Evolutionary conservation across 331 rosid genomes (phyloP).

Genomic region (Pyrus hybrid): DNA sequence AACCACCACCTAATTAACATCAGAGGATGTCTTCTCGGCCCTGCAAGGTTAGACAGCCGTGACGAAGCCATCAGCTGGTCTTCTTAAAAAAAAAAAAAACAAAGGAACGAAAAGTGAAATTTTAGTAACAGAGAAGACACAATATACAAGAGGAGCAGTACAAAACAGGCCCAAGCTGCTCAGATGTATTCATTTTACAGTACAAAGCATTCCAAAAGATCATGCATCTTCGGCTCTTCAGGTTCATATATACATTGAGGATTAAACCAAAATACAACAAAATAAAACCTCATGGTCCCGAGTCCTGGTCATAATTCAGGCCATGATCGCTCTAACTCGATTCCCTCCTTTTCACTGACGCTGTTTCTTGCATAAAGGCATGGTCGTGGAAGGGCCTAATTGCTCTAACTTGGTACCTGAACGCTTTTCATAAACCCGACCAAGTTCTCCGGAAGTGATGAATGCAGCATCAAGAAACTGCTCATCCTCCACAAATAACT

Average conservation of each 20-base stretch:
- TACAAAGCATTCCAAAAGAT: not conserved
- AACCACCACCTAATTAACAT: not conserved
- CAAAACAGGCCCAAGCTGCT: not conserved
- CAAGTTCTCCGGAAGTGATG: not conserved
- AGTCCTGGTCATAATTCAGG: not conserved
- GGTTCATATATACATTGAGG: not conserved
- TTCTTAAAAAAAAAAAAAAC: too few species aligned
- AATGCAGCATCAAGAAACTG: not conserved
- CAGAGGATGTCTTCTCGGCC: too few species aligned
- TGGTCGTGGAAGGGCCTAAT: constrained; percentile 1
- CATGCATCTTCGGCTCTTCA: not conserved
- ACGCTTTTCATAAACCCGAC: not conserved
- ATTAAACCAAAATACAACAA: not conserved
- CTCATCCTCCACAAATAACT: not conserved
- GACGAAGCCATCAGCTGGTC: accelerated
- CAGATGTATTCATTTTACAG: not conserved
- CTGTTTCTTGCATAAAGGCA: not conserved
- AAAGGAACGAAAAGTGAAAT: not conserved
- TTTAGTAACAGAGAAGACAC: not conserved
- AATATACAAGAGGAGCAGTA: not conserved
- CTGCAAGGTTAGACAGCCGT: too few species aligned
- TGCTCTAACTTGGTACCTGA: not conserved
- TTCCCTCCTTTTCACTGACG: not conserved
- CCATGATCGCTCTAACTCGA: not conserved
- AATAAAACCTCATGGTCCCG: not conserved